Base-by-base conservation (phyloP, 176 grass and related monocot species). In the Tuctoria greenei region DNA sequence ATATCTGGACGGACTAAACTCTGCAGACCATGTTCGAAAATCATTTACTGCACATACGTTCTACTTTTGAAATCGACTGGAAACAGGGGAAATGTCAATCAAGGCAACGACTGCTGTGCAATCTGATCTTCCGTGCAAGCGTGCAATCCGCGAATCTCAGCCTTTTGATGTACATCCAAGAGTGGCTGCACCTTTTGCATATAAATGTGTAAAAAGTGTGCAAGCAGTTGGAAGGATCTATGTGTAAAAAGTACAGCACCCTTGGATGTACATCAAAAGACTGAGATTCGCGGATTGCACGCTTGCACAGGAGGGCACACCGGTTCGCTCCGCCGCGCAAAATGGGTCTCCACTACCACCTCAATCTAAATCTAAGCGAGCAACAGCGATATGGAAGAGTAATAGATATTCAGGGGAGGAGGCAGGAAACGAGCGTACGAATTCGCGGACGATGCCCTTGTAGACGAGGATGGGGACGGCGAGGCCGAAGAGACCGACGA, bases 361-460 rank as follows among this genome's bases (percentile, higher is more conserved):
- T 26, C 31, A 43, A 72, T 72, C 78, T 62, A 68, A 72, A 81
- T 63, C 56, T 72, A 51, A 36, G 40, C 17, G 41, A 61, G 26
- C 26, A 31, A 31, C 31, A 31, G 39, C 54, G 55, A n/a, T 7
- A 54, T 16, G 6, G 31, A 52, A 23, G 10, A 58, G 50, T 26
- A 21, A 15, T 18, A 28, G 36, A 23, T 23, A 54, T 54, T 10
- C 38, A 36, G 40, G 23, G 23, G 28, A 31, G 50, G 42, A 11
- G 42, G 10, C 20, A 23, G 62, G 27, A 66, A 24, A 20, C 4
- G 58, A n/a, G 61, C 56, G 17, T 58, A 93, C 91, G 71, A 93
- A 93, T 88, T 90, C 91, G 43, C 87, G 82, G 66, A 90, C 88
- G 75, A 93, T 80, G 82, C 85, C 91, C 68, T 90, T 93, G 87